phyloP scores from a whole-genome alignment of 2,329 filamentous ascomycete species.

The Ophiosphaerella korrae region DNA sequence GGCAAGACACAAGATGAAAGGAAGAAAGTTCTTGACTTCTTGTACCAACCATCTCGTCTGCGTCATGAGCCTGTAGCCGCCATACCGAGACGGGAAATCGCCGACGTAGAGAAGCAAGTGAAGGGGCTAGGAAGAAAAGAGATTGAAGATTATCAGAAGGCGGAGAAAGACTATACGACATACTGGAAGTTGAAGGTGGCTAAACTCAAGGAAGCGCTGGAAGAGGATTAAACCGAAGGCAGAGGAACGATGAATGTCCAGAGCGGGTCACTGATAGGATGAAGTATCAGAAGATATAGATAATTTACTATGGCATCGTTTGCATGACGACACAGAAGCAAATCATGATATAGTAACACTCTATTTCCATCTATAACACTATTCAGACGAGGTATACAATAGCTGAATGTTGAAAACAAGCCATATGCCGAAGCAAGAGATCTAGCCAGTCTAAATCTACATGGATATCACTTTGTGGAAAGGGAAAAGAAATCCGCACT shows the following conservation, averaged over 20 bases:
- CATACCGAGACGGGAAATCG: constrained; percentile 17
- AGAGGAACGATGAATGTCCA: too few relatives aligned
- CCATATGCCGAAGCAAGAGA: too few relatives aligned
- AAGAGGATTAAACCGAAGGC: too few relatives aligned
- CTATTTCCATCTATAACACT: too few relatives aligned
- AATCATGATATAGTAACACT: too few relatives aligned
- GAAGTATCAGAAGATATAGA: too few relatives aligned
- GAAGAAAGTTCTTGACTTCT: constrained; percentile 21
- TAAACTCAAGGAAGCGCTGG: too few relatives aligned
- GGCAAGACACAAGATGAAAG: not conserved
- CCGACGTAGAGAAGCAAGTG: constrained; percentile 20
- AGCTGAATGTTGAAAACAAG: too few relatives aligned
- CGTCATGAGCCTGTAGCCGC: constrained; percentile 9
- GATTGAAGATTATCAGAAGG: constrained; percentile 20
- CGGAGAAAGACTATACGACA: constrained; percentile 27
- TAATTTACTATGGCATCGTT: too few relatives aligned
- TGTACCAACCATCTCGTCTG: constrained; percentile 18
- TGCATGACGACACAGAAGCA: too few relatives aligned
- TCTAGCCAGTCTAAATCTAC: not conserved
- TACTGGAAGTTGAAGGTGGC: constrained; percentile 33
- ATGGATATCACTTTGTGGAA: constrained; percentile 5
- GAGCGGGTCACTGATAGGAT: too few relatives aligned
- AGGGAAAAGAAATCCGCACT: not conserved
- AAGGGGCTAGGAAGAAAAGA: constrained; percentile 25
- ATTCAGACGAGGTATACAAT: too few relatives aligned